Evolutionary conservation across 2,329 filamentous ascomycete genomes (phyloP), one percentile per base, ranked within the genome.

Genomic region (Fonsecaea erecta): DNA sequence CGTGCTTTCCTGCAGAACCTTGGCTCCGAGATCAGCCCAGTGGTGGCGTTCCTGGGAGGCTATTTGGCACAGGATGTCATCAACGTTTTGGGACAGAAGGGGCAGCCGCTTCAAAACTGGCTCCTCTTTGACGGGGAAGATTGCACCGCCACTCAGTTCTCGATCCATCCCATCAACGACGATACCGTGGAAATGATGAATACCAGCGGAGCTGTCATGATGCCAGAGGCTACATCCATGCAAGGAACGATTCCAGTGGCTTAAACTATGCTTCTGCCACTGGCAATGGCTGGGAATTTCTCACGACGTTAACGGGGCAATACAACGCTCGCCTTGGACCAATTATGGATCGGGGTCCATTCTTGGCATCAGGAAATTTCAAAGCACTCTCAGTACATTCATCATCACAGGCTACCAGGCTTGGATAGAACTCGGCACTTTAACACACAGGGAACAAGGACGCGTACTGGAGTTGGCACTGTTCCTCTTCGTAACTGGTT

Each of bases 101-200:
- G 98, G 79, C 95, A 97, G 77, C 95, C 95, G 0, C 90, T 99
- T 48, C 95, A 99, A 80, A 99, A 99, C 77, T 87, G 97, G 76
- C 85, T 97, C 56, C 82, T 98, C 21, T 97, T 98, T 73, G 93
- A 98, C 76, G 93, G 93, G 14, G 90, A 92, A 71, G 85, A 84
- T 52, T 90, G 91, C 77, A 86, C 91, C 70, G 91, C 90, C 0
- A 88, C 88, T 1, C 88, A 95, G 70, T 97, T 95, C 75, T 85
- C 92, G 1, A 82, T 98, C 48, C 92, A 96, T 74, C 91, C 92
- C 0, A 82, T 85, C 68, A 84, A 85, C 71, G 67, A 71, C 26
- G 68, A 53, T 37, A 67, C 68, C 21, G 53, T 70, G 64, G 48
- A 53, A 4, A 66, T 66, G 54, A 72, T 28, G 64, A 71, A 48